Percentiles rank a stretch among this genome's conserved stretches.
phyloP scores from a whole-genome alignment of 768 basidiomycete genomes.

The Agrocybe pediades region DNA sequence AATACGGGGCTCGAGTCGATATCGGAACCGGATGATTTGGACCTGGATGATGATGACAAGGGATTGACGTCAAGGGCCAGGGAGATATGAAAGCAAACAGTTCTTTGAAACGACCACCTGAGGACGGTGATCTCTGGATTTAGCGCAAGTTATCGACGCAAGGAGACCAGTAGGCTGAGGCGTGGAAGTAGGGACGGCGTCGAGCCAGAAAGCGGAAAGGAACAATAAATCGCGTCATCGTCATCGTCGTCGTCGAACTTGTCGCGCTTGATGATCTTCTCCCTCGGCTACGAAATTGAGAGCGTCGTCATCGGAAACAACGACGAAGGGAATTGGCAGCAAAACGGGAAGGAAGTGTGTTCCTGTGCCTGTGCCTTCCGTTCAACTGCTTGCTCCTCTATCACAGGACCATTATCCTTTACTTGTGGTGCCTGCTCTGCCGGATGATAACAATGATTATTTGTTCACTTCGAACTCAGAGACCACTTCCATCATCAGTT shows the following conservation, averaged over 20 bases:
- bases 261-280: constrained; percentile 16
- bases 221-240: constrained; percentile 16
- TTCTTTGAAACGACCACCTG: constrained; percentile 63
- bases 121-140: constrained; percentile 48
- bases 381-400: constrained; percentile 32
- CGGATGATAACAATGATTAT: constrained; percentile 24
- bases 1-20: constrained; percentile 81
- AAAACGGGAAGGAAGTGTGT: constrained; percentile 42
- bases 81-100: constrained; percentile 44
- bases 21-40: constrained; percentile 74
- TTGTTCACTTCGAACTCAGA: not conserved
- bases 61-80: constrained; percentile 23
- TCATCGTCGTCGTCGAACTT: constrained; percentile 15
- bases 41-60: constrained; percentile 45
- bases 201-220: constrained; percentile 7
- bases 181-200: constrained; percentile 41
- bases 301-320: constrained; percentile 10
- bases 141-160: constrained; percentile 33
- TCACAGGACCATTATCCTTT: constrained; percentile 59
- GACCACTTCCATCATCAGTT: constrained; percentile 3
- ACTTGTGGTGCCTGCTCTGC: constrained; percentile 42
- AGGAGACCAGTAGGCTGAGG: constrained; percentile 36
- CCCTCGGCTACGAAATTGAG: constrained; percentile 5
- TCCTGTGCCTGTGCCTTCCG: constrained; percentile 44
- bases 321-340: constrained; percentile 20